Evolutionary conservation across 2,329 filamentous ascomycete genomes (phyloP), one percentile per base, ranked within the genome.

Genomic region (Boeremia exigua): DNA sequence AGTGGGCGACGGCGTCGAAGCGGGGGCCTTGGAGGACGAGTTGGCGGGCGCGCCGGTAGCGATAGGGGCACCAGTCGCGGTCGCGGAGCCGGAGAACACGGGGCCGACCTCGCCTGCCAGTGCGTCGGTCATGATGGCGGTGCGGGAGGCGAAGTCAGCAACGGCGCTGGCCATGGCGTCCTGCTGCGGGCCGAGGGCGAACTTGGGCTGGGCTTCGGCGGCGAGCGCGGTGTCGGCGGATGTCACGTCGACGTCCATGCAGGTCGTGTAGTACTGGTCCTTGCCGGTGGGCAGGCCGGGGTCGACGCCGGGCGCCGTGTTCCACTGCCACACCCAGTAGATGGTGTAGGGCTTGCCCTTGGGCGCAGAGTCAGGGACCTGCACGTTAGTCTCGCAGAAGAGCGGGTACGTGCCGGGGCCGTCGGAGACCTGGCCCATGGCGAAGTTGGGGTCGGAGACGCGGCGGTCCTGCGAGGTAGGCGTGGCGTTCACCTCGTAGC

Each of bases 271-370:
- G 65, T 80, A 84, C 70, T 87, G 82, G 60, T 82, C 79, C 59
- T 82, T 82, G 59, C 77, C 77, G 9, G 83, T 63, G 0, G 75
- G 75, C 19, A 75, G 67, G 15, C 75, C 56, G 74, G 77, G 61
- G 69, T 75, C 59, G 72, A 75, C 34, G 17, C 48, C 68, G 8
- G 72, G 56, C 7, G 58, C 54, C 6, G 66, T 66, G 78, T 76
- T 70, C 91, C 92, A 99, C 75, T 96, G 89, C 95, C 95, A 98
- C 40, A 97, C 88, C 94, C 94, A 98, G 81, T 96, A 96, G 47
- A 96, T 78, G 3, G 92, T 94, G 73, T 93, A 91, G 27, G 83
- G 82, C 28, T 87, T 84, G 39, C 86, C 86, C 9, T 80, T 74
- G n/a, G 82, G 75, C 42, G 86, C 79, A 64, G 89, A 84, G 5